Evolutionary conservation across 306 rosid genomes (phyloP).

Genomic region (Arachis hypogaea): DNA sequence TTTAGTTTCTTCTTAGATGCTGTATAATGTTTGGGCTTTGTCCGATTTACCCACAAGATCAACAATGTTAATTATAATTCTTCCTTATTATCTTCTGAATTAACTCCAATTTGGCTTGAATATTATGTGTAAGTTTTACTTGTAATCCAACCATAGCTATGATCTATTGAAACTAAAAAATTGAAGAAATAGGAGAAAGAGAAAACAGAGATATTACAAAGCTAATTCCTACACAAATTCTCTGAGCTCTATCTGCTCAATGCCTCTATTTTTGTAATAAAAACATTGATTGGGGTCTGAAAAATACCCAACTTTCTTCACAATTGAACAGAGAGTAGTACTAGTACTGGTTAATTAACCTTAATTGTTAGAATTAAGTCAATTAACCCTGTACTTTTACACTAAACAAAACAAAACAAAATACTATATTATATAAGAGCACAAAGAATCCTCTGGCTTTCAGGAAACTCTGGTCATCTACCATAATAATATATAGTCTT

Average conservation of each 20-base stretch:
- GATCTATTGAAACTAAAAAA: neutral
- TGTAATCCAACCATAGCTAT: neutral
- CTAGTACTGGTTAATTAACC: constrained; percentile 23
- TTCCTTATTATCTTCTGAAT: too few species aligned
- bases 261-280: constrained; percentile 5
- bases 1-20: neutral
- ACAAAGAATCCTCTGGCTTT: constrained; percentile 36
- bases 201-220: neutral
- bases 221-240: constrained; percentile 1
- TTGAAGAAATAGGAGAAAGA: neutral
- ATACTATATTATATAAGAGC: constrained; percentile 1
- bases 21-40: neutral
- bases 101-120: neutral
- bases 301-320: neutral
- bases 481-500: constrained; percentile 38
- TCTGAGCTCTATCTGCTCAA: neutral
- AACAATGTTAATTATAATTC: too few species aligned
- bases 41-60: too few species aligned
- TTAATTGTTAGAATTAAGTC: constrained; percentile 35
- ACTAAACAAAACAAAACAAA: constrained; percentile 14
- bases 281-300: neutral
- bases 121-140: neutral
- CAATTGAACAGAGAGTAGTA: constrained; percentile 28
- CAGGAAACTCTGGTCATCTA: constrained; percentile 51
- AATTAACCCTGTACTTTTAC: constrained; percentile 43